These are phyloP conservation scores for Cladosporium austrohemisphaericum DNA, from an alignment of 2,329 filamentous ascomycete genomes.

Conservation along the genomic window DNA sequence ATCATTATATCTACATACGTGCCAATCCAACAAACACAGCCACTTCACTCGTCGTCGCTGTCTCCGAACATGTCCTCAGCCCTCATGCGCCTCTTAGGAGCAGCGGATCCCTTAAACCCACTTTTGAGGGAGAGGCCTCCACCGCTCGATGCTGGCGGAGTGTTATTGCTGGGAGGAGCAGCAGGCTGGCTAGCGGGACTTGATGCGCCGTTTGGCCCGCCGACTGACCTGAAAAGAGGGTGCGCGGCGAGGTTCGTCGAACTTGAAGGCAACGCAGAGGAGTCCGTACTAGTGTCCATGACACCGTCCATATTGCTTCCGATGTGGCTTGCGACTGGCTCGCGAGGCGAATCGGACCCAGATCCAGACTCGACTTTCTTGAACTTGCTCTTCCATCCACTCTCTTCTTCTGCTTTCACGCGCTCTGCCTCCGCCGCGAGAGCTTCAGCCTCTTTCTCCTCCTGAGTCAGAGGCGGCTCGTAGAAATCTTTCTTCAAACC, in stretches of 20 bases:
- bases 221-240: conserved; percentile 25
- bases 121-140: conserved; percentile 27
- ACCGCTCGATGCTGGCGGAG: conserved; percentile 19
- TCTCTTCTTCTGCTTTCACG: conserved; percentile 29
- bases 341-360: conserved; percentile 23
- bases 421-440: conserved; percentile 39
- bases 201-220: conserved; percentile 47
- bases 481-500: conserved; percentile 68
- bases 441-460: conserved; percentile 53
- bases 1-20: too few species aligned
- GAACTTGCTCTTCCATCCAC: conserved; percentile 34
- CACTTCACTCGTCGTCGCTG: conserved; percentile 54
- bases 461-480: conserved; percentile 57
- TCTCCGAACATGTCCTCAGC: conserved; percentile 87
- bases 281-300: background rate
- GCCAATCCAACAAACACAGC: too few species aligned
- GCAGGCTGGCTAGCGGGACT: conserved; percentile 25
- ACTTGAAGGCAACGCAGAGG: too few species aligned
- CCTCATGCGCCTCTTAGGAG: conserved; percentile 50
- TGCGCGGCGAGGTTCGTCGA: too few species aligned
- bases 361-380: conserved; percentile 53
- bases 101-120: background rate
- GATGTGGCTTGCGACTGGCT: too few species aligned
- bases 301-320: too few species aligned
- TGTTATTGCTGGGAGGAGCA: background rate